Conservation (phyloP, 345 rosid species). For the Gossypium arboreum region DNA sequence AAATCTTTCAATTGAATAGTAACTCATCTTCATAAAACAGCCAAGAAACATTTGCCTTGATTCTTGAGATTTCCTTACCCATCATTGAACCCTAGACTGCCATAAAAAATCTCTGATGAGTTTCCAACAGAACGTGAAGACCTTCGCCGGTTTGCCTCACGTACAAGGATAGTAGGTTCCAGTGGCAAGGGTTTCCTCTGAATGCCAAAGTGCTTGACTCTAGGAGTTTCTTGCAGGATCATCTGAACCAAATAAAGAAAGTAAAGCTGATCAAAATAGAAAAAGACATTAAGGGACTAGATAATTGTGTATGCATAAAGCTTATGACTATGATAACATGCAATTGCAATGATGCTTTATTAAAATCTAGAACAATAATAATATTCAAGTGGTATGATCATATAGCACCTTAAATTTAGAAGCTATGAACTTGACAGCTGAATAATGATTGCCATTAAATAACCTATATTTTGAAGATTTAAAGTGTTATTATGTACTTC, state of each 20-base stretch:
- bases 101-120: neutral
- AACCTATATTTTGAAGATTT: neutral
- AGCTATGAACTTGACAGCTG: neutral
- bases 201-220: constrained; percentile 2
- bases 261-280: neutral
- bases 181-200: constrained; percentile 1
- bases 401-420: neutral
- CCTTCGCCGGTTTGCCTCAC: neutral
- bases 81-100: neutral
- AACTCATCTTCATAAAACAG: neutral
- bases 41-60: neutral
- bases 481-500: neutral
- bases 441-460: neutral
- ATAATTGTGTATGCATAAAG: neutral
- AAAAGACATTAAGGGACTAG: neutral
- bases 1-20: neutral
- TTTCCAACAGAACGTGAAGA: neutral
- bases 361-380: neutral
- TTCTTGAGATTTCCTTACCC: constrained; percentile 3
- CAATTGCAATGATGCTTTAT: neutral
- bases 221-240: neutral
- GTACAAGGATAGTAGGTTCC: constrained; percentile 1
- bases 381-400: neutral
- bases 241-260: neutral
- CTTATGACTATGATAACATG: neutral